These are phyloP conservation scores for Wickerhamiella sergipiensis DNA, from an alignment of 805 yeast species.

Conservation along the genomic window DNA sequence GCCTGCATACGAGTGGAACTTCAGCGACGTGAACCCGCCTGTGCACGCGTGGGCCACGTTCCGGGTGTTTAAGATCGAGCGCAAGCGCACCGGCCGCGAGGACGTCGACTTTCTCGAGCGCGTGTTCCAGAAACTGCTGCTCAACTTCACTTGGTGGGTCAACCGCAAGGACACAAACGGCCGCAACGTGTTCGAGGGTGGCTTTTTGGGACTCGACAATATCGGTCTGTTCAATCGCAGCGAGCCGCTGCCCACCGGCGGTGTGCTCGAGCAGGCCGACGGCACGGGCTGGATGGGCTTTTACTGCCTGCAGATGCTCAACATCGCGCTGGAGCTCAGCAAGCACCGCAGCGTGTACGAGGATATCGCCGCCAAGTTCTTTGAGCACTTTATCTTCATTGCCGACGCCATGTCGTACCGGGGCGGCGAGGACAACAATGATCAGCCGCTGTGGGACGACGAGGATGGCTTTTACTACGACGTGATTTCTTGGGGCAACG, in stretches of 20 bases:
- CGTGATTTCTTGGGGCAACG: conserved; percentile 71
- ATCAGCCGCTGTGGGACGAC: conserved; percentile 60
- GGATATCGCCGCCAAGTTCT: conserved; percentile 85
- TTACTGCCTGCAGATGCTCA: conserved; percentile 78
- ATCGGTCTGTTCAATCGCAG: conserved; percentile 87
- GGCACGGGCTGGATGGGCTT: conserved; percentile 98
- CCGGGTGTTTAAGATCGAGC: conserved; percentile 74
- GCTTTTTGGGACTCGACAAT: conserved; percentile 83
- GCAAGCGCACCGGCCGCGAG: conserved; percentile 68
- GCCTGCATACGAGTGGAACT: conserved; percentile 96
- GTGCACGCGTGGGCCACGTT: conserved; percentile 94
- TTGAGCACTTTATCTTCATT: conserved; percentile 81
- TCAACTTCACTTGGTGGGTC: conserved; percentile 97
- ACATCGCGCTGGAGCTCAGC: conserved; percentile 81
- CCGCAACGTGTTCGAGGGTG: conserved; percentile 85
- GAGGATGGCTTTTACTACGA: conserved; percentile 81
- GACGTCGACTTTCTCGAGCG: conserved; percentile 76
- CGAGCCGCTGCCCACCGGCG: conserved; percentile 88
- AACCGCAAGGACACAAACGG: conserved; percentile 80
- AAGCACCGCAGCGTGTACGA: conserved; percentile 77
- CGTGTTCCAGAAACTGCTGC: conserved; percentile 79
- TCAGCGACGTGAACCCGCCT: conserved; percentile 91
- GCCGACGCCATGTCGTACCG: conserved; percentile 85
- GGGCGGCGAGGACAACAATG: conserved; percentile 31
- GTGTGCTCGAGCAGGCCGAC: conserved; percentile 82